These are phyloP conservation scores for Cryptococcus maquisensis DNA, from an alignment of 1,284 basidiomycete genomes.

Conservation along the genomic window DNA sequence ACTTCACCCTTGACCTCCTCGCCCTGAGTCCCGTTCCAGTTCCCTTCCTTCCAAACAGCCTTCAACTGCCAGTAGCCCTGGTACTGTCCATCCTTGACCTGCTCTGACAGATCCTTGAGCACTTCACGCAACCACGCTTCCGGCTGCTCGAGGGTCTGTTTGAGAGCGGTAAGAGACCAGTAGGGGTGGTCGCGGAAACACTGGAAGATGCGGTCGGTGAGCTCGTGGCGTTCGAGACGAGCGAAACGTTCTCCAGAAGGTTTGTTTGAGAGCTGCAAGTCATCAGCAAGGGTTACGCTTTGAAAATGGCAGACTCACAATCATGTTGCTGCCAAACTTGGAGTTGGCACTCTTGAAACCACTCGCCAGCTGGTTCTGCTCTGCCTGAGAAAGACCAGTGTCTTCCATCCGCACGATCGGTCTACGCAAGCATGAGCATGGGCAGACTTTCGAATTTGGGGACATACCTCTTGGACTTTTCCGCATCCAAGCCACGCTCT, in stretches of 20 bases:
- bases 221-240: slow-evolving; percentile 80
- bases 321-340: slow-evolving; percentile 35
- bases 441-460: not conserved
- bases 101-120: slow-evolving; percentile 70
- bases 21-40: not conserved
- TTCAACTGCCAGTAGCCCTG: slow-evolving; percentile 49
- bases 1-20: slow-evolving; percentile 1
- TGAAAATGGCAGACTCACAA: slow-evolving; percentile 19
- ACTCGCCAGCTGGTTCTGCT: slow-evolving; percentile 39
- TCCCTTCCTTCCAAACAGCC: slow-evolving; percentile 23
- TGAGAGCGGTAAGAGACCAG: slow-evolving; percentile 76
- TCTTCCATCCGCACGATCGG: slow-evolving; percentile 50
- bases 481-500: slow-evolving; percentile 46
- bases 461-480: slow-evolving; percentile 45
- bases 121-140: slow-evolving; percentile 87
- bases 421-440: slow-evolving; percentile 7
- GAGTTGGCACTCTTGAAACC: slow-evolving; percentile 35
- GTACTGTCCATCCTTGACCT: slow-evolving; percentile 71
- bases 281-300: not conserved
- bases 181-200: slow-evolving; percentile 73
- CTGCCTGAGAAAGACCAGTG: slow-evolving; percentile 31
- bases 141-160: slow-evolving; percentile 82
- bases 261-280: slow-evolving; percentile 10
- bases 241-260: slow-evolving; percentile 70
- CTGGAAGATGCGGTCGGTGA: slow-evolving; percentile 77